A percentile compares a stretch with the other conserved stretches of the same genome.
phyloP scores from a whole-genome alignment of 192 early-diverging fungal species.

The Gaertneriomyces sp. region DNA sequence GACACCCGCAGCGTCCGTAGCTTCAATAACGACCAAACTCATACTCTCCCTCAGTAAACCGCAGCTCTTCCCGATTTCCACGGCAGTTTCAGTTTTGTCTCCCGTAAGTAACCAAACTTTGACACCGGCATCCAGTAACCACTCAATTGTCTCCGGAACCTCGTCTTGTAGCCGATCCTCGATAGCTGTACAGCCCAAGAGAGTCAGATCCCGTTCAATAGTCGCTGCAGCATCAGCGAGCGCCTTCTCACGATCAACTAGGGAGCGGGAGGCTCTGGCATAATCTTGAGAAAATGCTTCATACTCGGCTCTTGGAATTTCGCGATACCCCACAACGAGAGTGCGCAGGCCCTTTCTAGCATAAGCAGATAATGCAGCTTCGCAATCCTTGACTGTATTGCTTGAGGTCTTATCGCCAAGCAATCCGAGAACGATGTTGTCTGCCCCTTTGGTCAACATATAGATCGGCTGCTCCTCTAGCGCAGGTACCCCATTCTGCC shows the following conservation, averaged over 20 bases:
- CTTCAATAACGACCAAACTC: slow-evolving; percentile 43
- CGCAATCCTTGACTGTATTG: slow-evolving; percentile 27
- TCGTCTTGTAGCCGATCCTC: slow-evolving; percentile 58
- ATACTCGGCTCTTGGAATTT: slow-evolving; percentile 62
- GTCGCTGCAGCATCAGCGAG: slow-evolving; percentile 42
- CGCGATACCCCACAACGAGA: slow-evolving; percentile 69
- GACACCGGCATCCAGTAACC: slow-evolving; percentile 46
- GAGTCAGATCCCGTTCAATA: slow-evolving; percentile 44
- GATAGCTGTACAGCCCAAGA: slow-evolving; percentile 58
- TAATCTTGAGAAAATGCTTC: slow-evolving; percentile 63
- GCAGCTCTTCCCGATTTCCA: slow-evolving; percentile 57
- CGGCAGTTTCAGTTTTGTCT: slow-evolving; percentile 63
- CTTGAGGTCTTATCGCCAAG: slow-evolving; percentile 37
- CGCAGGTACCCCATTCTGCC: slow-evolving; percentile 46
- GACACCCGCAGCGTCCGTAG: slow-evolving; percentile 24
- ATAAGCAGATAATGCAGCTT: slow-evolving; percentile 41
- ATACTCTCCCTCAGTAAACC: slow-evolving; percentile 51
- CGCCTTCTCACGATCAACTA: slow-evolving; percentile 56
- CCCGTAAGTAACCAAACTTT: slow-evolving; percentile 60
- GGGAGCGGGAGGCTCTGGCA: slow-evolving; percentile 62
- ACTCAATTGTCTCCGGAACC: slow-evolving; percentile 63
- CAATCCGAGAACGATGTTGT: slow-evolving; percentile 77
- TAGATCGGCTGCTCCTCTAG: slow-evolving; percentile 56
- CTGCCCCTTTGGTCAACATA: slow-evolving; percentile 87
- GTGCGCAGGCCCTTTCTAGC: slow-evolving; percentile 72